Evolutionary conservation across 129 eudicot species (phyloP), one percentile per base, ranked within the genome.

Genomic region (Apium graveolens): DNA sequence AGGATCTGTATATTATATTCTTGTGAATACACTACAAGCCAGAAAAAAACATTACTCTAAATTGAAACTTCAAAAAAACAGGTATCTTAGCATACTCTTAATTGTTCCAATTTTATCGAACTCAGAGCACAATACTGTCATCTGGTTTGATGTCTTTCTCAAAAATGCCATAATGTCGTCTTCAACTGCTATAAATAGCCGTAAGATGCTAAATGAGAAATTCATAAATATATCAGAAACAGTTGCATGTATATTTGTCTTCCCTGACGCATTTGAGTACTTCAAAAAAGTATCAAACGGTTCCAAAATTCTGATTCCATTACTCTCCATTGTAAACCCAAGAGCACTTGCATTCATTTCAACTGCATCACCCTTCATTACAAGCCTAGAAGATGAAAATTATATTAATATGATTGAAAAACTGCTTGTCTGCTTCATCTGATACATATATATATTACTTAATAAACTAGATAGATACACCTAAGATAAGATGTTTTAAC

Each of bases 251-350:
- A 96, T 85, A 78, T 89, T 89, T 78, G 94, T 92, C 91, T 89
- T 92, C 73, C 97, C 99, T 75, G 96, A 91, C 49, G 88, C 91
- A 86, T 76, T 89, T 42, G 97, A 84, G 80, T 87, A 92, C 83
- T 86, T 89, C 78, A 90, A 86, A 72, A 88, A 87, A 65, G 99
- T 88, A 82, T 96, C 99, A 86, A 96, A 96, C 48, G 99, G 99
- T 89, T 96, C 99, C 86, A 96, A 85, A 57, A 92, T 89, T 85
- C 87, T 87, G 82, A 90, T 86, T 77, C 97, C 99, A 81, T 92
- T 96, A 88, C 99, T 92, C 87, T 96, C 99, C 99, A 96, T 87
- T 42, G 97, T 92, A 18, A 96, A 85, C 37, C 97, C 99, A 82
- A 92, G 94, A 73, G 90, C 90, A 86, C 88, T 84, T 31, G 91